Conservation (phyloP, 1,139 yeast genomes). For the Saccharomyces pastorianus region DNA sequence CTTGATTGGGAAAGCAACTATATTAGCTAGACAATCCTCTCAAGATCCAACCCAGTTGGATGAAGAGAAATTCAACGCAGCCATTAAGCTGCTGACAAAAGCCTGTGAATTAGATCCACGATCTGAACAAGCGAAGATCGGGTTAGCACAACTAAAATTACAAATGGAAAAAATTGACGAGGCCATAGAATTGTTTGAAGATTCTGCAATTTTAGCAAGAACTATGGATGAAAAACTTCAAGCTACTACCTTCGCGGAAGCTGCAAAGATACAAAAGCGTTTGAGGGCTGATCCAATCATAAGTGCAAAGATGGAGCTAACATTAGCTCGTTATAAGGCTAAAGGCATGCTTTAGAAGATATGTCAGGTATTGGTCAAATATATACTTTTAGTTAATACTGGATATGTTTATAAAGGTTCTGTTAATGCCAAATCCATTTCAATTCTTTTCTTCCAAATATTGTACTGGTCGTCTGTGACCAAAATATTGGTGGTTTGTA, state of each 20-base stretch:
- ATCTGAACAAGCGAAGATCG: slow-evolving; percentile 76
- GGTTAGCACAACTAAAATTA: slow-evolving; percentile 79
- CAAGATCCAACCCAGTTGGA: slow-evolving; percentile 29
- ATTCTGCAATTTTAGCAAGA: slow-evolving; percentile 72
- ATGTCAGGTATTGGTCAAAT: not conserved
- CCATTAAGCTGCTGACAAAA: slow-evolving; percentile 56
- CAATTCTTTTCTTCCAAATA: slow-evolving; percentile 26
- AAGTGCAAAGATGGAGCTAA: slow-evolving; percentile 36
- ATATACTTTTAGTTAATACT: not conserved
- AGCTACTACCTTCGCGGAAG: slow-evolving; percentile 85
- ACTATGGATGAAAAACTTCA: slow-evolving; percentile 77
- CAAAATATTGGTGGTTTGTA: slow-evolving; percentile 25
- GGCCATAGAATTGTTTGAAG: slow-evolving; percentile 71
- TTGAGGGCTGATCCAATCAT: slow-evolving; percentile 57
- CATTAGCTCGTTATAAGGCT: slow-evolving; percentile 30
- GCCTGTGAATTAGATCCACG: slow-evolving; percentile 79
- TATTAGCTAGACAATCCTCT: slow-evolving; percentile 45
- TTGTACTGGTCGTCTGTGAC: slow-evolving; percentile 27
- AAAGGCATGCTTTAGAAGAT: slow-evolving; percentile 14
- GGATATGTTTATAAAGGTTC: slow-evolving; percentile 3
- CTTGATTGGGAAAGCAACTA: slow-evolving; percentile 75
- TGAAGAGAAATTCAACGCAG: slow-evolving; percentile 43
- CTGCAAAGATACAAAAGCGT: slow-evolving; percentile 68
- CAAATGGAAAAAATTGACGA: slow-evolving; percentile 73
- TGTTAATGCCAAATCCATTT: slow-evolving; percentile 26